Evolutionary conservation across 208 protist genomes (phyloP), one percentile per base, ranked within the genome.

Genomic region (Leptomonas pyrrhocoris): DNA sequence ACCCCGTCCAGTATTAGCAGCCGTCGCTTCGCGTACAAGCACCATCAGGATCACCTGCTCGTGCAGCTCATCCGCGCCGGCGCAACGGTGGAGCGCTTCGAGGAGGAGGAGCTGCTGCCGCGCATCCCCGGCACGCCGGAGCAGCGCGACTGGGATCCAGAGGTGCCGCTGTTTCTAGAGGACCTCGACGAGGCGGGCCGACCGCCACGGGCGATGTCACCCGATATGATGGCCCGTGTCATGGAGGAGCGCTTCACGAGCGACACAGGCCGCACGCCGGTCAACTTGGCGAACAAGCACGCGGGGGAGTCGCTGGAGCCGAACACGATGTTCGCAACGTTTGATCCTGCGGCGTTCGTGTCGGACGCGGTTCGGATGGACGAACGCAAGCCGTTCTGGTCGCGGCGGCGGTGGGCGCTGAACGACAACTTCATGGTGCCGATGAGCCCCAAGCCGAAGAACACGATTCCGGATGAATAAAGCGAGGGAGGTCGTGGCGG

Each of bases 401-500:
- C 88, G n/a, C 70, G 91, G 27, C 86, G 86, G 27, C 91, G 88
- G 42, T 96, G 91, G 89, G 83, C 86, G 28, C 74, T 96, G 38
- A 87, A 74, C n/a, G 88, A 94, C 62, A 89, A 86, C 43, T 96
- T 96, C 54, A 85, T 96, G 72, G 86, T 96, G 54, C 86, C 88
- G 18, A 81, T 89, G 67, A 90, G 81, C 59, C 86, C 86, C 1
- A 90, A 93, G 75, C 67, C 88, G 36, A 96, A 94, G 79, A 96
- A 96, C 74, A 96, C 91, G 46, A 96, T 96, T 67, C 87, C 84
- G 62, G 88, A 93, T 58, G 91, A 96, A 65, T 95, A 84, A 28
- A 18, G 34, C 34, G 34, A 38, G 34, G 34, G 9, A 38, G 34
- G 34, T 9, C 7, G 34, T 9, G 34, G 3, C 9, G 34, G n/a